Percentiles rank a stretch among this genome's conserved stretches.
Conservation (phyloP, 2,329 filamentous ascomycete genomes). For the Aspergillus ibericus region DNA sequence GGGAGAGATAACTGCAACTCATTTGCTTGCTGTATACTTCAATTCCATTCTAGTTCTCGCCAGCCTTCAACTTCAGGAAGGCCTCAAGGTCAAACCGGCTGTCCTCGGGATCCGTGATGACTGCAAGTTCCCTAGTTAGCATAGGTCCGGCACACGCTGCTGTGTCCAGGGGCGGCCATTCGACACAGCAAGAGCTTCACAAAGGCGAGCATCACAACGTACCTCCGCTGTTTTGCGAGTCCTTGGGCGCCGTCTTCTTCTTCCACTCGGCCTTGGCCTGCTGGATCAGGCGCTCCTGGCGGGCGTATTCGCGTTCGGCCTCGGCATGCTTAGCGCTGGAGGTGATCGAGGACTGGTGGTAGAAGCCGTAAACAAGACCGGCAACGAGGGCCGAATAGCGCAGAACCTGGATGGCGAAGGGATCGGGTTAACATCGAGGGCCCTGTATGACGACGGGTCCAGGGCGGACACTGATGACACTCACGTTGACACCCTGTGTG, state of each 20-base stretch:
- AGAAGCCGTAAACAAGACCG: constrained; percentile 93
- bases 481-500: constrained; percentile 68
- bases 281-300: constrained; percentile 87
- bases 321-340: constrained; percentile 68
- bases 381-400: constrained; percentile 92
- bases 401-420: constrained; percentile 67
- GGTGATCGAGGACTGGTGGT: constrained; percentile 82
- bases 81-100: constrained; percentile 93
- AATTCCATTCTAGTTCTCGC: constrained; percentile 39
- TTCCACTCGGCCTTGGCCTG: constrained; percentile 89
- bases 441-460: constrained; percentile 19
- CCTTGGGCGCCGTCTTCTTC: constrained; percentile 67
- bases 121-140: constrained; percentile 43
- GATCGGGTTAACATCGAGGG: constrained; percentile 15
- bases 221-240: constrained; percentile 39
- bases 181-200: neutral
- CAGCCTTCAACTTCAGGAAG: constrained; percentile 66
- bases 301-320: constrained; percentile 79
- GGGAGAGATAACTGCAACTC: constrained; percentile 32
- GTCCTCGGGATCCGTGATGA: constrained; percentile 74
- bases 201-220: constrained; percentile 27
- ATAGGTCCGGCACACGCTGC: constrained; percentile 2
- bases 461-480: constrained; percentile 25
- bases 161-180: neutral
- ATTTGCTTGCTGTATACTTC: constrained; percentile 29